phyloP scores from a whole-genome alignment of 2,329 filamentous ascomycete genomes.

The Pseudogymnoascus sp. region DNA sequence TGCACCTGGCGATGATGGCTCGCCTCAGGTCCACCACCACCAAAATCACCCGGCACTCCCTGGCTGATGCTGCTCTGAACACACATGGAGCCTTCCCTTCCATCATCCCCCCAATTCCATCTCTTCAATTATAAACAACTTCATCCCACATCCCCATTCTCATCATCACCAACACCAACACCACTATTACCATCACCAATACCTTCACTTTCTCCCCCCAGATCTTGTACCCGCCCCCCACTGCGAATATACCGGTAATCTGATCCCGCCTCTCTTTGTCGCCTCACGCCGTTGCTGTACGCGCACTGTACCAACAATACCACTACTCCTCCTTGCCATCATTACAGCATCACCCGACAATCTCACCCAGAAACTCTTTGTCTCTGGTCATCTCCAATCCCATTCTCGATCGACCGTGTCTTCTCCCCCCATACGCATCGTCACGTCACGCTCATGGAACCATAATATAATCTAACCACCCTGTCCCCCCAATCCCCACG shows the following conservation, averaged over 20 bases:
- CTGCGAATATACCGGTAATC: neutral
- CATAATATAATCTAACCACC: slow-evolving; percentile 6
- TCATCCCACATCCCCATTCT: neutral
- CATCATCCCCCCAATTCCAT: neutral
- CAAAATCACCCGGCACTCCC: slow-evolving; percentile 1
- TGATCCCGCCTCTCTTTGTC: neutral
- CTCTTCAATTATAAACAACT: neutral
- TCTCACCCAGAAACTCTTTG: neutral
- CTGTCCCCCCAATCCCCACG: neutral
- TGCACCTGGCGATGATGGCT: slow-evolving; percentile 1
- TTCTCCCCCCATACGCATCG: neutral
- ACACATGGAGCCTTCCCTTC: slow-evolving; percentile 5
- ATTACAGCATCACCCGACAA: neutral
- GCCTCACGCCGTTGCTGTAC: neutral
- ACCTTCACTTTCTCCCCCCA: slow-evolving; percentile 5
- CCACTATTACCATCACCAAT: neutral
- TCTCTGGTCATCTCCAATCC: neutral
- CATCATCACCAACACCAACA: neutral
- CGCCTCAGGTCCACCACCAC: slow-evolving; percentile 10
- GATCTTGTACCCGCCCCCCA: neutral
- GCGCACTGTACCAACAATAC: neutral
- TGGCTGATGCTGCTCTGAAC: slow-evolving; percentile 2
- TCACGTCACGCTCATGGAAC: slow-evolving; percentile 7
- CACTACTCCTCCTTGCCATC: neutral
- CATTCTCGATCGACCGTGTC: neutral